Percentiles rank a stretch among this genome's conserved stretches.
Evolutionary conservation across 169 alveolate genomes (phyloP).

Genomic region (Eimeria maxima): DNA sequence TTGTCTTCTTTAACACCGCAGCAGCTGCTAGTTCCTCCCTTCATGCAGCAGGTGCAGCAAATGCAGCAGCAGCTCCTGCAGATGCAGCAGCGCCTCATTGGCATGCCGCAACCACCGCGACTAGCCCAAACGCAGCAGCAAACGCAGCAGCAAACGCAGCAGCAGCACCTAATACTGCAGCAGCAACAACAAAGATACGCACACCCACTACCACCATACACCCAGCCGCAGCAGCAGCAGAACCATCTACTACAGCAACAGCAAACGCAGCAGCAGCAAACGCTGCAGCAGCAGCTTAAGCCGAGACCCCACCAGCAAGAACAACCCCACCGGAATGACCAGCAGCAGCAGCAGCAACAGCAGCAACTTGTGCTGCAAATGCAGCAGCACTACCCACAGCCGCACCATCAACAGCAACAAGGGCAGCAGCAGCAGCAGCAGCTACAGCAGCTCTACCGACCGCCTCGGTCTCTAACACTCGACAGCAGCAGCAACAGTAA

Average conservation of each 20-base stretch:
- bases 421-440: background rate
- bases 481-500: slow-evolving; percentile 22
- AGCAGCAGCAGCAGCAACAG: slow-evolving; percentile 40
- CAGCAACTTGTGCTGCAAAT: background rate
- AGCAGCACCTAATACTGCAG: slow-evolving; percentile 8
- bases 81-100: slow-evolving; percentile 56
- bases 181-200: background rate
- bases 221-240: slow-evolving; percentile 3
- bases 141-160: slow-evolving; percentile 59
- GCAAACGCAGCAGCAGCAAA: slow-evolving; percentile 4
- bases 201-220: too few species aligned
- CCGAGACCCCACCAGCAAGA: slow-evolving; percentile 6
- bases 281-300: slow-evolving; percentile 24
- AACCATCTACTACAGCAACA: slow-evolving; percentile 1
- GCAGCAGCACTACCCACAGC: background rate
- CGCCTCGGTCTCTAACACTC: background rate
- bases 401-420: slow-evolving; percentile 46
- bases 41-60: slow-evolving; percentile 7
- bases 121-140: slow-evolving; percentile 38
- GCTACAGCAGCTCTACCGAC: background rate
- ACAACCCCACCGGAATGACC: background rate
- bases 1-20: slow-evolving; percentile 46
- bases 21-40: slow-evolving; percentile 63
- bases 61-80: slow-evolving; percentile 67
- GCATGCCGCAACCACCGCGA: slow-evolving; percentile 13